A percentile compares a stretch with the other conserved stretches of the same genome.
These are phyloP conservation scores for Pythium apleroticum DNA, from an alignment of 352 stramenopile species.

Conservation along the genomic window DNA sequence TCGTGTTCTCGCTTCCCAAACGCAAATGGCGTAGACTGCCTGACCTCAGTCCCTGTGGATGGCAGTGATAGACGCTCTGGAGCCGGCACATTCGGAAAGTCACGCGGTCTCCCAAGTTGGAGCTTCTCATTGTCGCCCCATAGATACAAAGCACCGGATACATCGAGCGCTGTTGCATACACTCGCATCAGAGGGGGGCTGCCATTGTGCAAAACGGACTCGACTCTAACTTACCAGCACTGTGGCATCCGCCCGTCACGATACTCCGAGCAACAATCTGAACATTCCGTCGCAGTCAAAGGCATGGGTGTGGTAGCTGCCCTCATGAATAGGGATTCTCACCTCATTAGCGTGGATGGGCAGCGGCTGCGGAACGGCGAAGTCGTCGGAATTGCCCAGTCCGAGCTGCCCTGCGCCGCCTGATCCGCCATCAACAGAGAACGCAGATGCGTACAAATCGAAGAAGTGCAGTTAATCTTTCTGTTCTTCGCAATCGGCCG, in stretches of 20 bases:
- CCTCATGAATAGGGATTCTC: background rate
- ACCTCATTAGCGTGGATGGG: background rate
- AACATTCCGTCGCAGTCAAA: background rate
- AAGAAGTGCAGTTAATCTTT: background rate
- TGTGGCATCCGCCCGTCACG: conserved; percentile 68
- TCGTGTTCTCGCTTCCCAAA: no score
- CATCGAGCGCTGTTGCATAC: conserved; percentile 1
- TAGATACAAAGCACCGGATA: conserved; percentile 46
- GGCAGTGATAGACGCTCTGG: background rate
- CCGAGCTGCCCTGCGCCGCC: conserved; percentile 69
- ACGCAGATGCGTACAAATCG: background rate
- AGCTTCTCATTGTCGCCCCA: conserved; percentile 69
- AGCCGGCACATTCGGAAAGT: background rate
- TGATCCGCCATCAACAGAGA: conserved; percentile 19
- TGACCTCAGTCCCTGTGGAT: background rate
- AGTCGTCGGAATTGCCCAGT: conserved; percentile 50
- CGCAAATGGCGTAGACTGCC: no score
- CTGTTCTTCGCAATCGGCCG: background rate
- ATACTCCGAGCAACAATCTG: conserved; percentile 38
- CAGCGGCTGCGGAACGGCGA: conserved; percentile 45
- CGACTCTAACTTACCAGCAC: conserved; percentile 39
- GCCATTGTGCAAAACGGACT: no score
- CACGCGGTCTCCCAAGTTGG: conserved; percentile 31
- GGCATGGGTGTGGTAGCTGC: background rate
- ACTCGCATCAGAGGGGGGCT: background rate